phyloP scores from a whole-genome alignment of 2,329 filamentous ascomycete species.

The Cytospora chrysosperma region DNA sequence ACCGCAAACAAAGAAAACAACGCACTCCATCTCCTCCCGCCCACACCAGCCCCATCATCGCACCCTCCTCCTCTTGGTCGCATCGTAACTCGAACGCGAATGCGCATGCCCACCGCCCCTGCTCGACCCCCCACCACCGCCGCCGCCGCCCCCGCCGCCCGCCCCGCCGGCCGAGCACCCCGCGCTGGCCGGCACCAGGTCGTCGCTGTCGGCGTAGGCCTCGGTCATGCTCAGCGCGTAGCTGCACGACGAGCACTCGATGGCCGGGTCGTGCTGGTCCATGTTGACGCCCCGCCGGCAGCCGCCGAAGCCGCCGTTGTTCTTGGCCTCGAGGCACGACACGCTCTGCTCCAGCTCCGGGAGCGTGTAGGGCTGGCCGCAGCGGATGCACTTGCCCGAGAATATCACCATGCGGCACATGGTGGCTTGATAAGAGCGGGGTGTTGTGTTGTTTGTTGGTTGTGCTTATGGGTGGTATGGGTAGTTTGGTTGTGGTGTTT shows the following conservation, averaged over 20 bases:
- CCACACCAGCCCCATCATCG: not conserved
- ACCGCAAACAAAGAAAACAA: not conserved
- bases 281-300: conserved; percentile 41
- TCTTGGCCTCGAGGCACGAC: conserved; percentile 50
- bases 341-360: conserved; percentile 46
- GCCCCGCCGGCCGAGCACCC: not conserved
- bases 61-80: conserved; percentile 21
- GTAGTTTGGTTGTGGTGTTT: not conserved
- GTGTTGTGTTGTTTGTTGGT: not conserved
- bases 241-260: conserved; percentile 46
- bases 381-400: conserved; percentile 44
- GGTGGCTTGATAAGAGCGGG: not conserved
- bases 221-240: conserved; percentile 19
- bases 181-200: conserved; percentile 14
- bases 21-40: too few relatives aligned
- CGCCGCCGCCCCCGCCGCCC: not conserved
- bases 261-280: conserved; percentile 47
- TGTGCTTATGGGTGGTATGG: not conserved
- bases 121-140: not conserved
- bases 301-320: conserved; percentile 45
- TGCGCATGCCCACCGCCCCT: not conserved
- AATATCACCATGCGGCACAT: conserved; percentile 51
- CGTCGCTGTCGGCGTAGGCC: conserved; percentile 36
- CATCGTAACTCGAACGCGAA: conserved; percentile 7
- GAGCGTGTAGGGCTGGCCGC: conserved; percentile 42